Evolutionary conservation across 2,329 filamentous ascomycete species (phyloP).

Genomic region (Rasamsonia emersonii): DNA sequence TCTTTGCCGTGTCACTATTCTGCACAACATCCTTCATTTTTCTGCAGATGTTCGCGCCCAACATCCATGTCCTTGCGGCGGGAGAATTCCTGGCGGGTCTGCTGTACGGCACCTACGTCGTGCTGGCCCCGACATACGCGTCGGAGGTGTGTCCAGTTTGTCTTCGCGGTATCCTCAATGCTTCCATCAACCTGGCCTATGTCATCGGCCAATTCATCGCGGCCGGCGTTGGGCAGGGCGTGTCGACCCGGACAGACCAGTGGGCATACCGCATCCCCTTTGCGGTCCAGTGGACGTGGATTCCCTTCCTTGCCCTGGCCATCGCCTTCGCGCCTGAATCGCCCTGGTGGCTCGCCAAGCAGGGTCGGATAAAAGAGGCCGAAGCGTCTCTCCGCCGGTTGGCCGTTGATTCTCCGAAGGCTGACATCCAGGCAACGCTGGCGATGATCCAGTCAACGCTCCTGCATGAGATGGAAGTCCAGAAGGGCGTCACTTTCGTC

Average conservation of each 20-base stretch:
- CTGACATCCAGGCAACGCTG: conserved; percentile 36
- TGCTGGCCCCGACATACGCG: conserved; percentile 45
- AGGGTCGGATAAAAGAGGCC: conserved; percentile 32
- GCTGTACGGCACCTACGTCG: conserved; percentile 47
- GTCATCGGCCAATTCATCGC: conserved; percentile 48
- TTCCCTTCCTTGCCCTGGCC: conserved; percentile 35
- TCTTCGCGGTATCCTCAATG: conserved; percentile 44
- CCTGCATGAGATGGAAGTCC: conserved; percentile 15
- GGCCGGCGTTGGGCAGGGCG: conserved; percentile 39
- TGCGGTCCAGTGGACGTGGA: conserved; percentile 46
- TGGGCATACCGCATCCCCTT: conserved; percentile 46
- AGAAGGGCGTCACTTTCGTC: conserved; percentile 13
- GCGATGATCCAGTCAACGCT: conserved; percentile 53
- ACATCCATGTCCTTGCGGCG: conserved; percentile 35
- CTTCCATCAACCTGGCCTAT: conserved; percentile 51
- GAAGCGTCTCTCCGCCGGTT: conserved; percentile 32
- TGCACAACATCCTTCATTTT: conserved; percentile 36
- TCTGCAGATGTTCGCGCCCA: conserved; percentile 38
- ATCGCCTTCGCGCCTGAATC: conserved; percentile 41
- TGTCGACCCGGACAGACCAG: conserved; percentile 29
- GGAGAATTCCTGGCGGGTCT: conserved; percentile 57
- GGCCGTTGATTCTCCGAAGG: conserved; percentile 11
- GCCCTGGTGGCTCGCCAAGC: conserved; percentile 43
- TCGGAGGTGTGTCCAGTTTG: conserved; percentile 39
- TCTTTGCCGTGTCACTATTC: conserved; percentile 32